These are phyloP conservation scores for Mycena venus DNA, from an alignment of 768 basidiomycete genomes.

Conservation along the genomic window DNA sequence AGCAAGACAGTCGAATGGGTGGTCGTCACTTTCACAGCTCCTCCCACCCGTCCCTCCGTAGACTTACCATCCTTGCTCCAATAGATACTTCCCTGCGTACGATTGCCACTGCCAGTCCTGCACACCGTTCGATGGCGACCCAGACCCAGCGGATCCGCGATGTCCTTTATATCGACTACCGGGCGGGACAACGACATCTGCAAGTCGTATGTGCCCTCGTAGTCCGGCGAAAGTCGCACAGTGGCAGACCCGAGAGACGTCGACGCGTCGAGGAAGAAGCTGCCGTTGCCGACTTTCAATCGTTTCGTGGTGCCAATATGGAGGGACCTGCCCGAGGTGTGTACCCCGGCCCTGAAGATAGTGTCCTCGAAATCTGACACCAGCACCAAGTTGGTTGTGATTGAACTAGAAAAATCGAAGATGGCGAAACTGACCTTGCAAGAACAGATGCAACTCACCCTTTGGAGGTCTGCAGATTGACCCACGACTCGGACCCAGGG, in stretches of 20 bases:
- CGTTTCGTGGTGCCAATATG: not conserved
- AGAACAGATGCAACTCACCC: not conserved
- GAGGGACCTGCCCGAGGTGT: not conserved
- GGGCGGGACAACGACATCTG: constrained; percentile 4
- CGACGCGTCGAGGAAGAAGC: constrained; percentile 19
- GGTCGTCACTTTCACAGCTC: not conserved
- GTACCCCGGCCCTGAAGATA: not conserved
- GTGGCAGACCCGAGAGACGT: not conserved
- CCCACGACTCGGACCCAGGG: constrained; percentile 2
- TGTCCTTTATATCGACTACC: not conserved
- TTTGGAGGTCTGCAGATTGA: constrained; percentile 20
- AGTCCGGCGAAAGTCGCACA: not conserved
- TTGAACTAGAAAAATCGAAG: not conserved
- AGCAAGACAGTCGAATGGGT: not conserved
- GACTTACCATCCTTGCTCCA: constrained; percentile 6
- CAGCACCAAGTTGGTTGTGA: not conserved
- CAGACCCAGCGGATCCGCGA: not conserved
- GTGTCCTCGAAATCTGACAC: not conserved
- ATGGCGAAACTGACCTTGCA: not conserved
- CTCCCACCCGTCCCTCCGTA: not conserved
- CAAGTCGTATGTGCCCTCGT: constrained; percentile 24
- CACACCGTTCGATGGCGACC: not conserved
- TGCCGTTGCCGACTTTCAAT: not conserved
- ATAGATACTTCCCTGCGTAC: not conserved
- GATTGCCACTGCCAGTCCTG: not conserved